Percentiles rank a stretch among this genome's conserved stretches.
Evolutionary conservation across 495 filamentous ascomycete genomes (phyloP).

Genomic region (Copromyces sp.): DNA sequence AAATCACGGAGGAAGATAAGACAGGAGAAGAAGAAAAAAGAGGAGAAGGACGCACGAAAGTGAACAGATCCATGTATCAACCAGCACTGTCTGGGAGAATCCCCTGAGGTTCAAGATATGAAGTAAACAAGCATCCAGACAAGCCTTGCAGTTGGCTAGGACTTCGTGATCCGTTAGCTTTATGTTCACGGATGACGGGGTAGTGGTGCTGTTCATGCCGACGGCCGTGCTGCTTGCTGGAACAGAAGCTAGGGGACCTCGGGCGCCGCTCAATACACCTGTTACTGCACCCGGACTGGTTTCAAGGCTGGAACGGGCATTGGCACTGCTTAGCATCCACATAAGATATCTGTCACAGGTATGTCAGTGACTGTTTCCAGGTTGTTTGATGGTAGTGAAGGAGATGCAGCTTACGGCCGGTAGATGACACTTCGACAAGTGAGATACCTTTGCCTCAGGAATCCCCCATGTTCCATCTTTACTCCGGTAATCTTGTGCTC

Average conservation of each 20-base stretch:
- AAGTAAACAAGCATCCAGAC: slow-evolving; percentile 31
- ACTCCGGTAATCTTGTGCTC: slow-evolving; percentile 9
- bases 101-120: slow-evolving; percentile 31
- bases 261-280: background rate
- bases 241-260: background rate
- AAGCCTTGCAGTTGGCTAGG: slow-evolving; percentile 25
- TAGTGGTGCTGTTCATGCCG: background rate
- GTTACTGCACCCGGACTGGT: background rate
- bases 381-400: background rate
- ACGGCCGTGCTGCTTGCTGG: background rate
- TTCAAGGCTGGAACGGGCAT: background rate
- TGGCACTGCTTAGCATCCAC: slow-evolving; percentile 28
- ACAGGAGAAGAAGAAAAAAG: background rate
- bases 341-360: slow-evolving; percentile 19
- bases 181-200: background rate
- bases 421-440: slow-evolving; percentile 40
- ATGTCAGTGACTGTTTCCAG: background rate
- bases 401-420: slow-evolving; percentile 23
- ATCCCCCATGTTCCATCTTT: slow-evolving; percentile 25
- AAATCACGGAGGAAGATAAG: background rate
- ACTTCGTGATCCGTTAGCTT: slow-evolving; percentile 13
- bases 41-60: slow-evolving; percentile 28
- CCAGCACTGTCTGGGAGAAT: slow-evolving; percentile 32
- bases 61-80: slow-evolving; percentile 42
- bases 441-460: slow-evolving; percentile 36